Evolutionary conservation across 2,329 filamentous ascomycete genomes (phyloP), one percentile per base, ranked within the genome.

Genomic region (Trichophyton mentagrophytes): DNA sequence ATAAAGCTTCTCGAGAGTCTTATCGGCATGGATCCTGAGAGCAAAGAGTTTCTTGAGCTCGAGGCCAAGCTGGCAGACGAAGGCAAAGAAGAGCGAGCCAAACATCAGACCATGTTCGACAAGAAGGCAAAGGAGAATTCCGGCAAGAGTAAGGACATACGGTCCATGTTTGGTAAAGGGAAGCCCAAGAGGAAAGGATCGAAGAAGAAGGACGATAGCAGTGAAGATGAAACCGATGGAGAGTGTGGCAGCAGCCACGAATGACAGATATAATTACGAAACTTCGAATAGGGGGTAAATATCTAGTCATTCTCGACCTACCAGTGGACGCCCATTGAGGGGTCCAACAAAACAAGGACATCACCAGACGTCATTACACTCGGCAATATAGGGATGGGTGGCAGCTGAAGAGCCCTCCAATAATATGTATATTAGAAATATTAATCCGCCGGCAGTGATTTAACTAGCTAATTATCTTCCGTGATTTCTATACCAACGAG

Each of bases 1-100:
- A 97, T 99, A 74, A 96, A 96, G 77, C 78, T 97, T 65, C 80
- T 99, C 3, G 93, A 99, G 75, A 85, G 85, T 53, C 78, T 99
- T 58, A 87, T 96, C 46, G 92, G 86, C 6, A 89, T 91, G 83
- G 87, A 96, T 70, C 71, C 83, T 0, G 86, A 90, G 40, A 79
- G 82, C n/a, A 79, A 85, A 7, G 85, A 88, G 67, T 96, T 96
- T 70, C 77, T 74, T 66, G 72, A 77, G 11, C 74, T 89, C 59
- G 89, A 90, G 65, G 72, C 74, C 61, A 79, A 83, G 57, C 72
- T 97, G 65, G 80, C 86, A 61, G 83, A 81, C 42, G 78, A 82
- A 68, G 93, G 93, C 0, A 79, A 78, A 17, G 77, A 76, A 8
- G 90, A 96, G 75, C 79, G 93, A 59, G 80, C 82, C 64, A 89